These are phyloP conservation scores for Beta lomatogona DNA, from an alignment of 179 eudicot species.

Conservation along the genomic window DNA sequence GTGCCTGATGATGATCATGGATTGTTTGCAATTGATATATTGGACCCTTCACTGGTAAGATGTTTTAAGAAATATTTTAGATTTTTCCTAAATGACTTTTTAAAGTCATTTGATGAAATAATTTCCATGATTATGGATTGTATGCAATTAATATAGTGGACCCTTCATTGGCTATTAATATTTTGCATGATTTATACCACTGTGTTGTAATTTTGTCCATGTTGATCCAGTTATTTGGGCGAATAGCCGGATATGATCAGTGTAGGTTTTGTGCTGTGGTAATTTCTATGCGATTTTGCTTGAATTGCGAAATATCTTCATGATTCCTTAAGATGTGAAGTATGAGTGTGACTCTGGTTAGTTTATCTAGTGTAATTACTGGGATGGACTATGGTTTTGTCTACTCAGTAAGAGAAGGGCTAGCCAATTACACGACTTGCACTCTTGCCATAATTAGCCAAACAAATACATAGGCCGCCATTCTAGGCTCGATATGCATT, in stretches of 20 bases:
- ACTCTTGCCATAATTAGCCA: background rate
- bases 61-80: background rate
- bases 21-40: conserved; percentile 89
- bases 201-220: background rate
- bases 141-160: too few relatives aligned
- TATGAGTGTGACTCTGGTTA: background rate
- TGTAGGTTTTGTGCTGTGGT: background rate
- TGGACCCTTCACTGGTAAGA: conserved; percentile 91
- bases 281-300: background rate
- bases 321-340: background rate
- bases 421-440: background rate
- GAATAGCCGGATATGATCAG: too few relatives aligned
- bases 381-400: background rate
- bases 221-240: background rate
- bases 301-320: background rate
- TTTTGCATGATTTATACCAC: background rate
- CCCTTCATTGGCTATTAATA: too few relatives aligned
- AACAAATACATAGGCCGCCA: background rate
- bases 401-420: background rate
- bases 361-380: background rate
- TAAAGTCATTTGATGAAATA: background rate
- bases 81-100: background rate
- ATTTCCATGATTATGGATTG: background rate
- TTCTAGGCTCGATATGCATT: background rate
- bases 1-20: conserved; percentile 95